Evolutionary conservation across 108 stramenopile genomes (phyloP).

Genomic region (Pseudonitzschia delicatissima): DNA sequence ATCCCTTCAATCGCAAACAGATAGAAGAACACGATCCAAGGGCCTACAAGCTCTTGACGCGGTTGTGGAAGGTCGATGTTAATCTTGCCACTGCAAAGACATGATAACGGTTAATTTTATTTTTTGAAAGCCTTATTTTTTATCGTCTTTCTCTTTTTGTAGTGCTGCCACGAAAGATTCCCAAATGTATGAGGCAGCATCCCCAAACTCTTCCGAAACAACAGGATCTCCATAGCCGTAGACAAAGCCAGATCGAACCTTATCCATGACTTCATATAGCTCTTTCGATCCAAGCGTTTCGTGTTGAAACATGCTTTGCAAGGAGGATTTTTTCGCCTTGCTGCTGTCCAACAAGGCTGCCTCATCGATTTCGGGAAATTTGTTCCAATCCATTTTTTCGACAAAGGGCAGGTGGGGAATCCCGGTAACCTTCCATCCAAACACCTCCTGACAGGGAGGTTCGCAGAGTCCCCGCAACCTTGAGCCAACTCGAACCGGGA

Average conservation of each 20-base stretch:
- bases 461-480: conserved; percentile 49
- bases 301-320: conserved; percentile 13
- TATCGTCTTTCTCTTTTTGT: background rate
- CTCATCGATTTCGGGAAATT: conserved; percentile 48
- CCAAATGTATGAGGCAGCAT: conserved; percentile 34
- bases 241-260: conserved; percentile 38
- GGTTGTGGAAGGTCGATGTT: conserved; percentile 62
- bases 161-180: conserved; percentile 19
- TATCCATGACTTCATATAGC: no score
- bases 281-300: conserved; percentile 2
- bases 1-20: conserved; percentile 76
- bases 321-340: background rate
- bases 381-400: conserved; percentile 27
- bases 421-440: conserved; percentile 38
- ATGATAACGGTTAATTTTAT: background rate
- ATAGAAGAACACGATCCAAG: conserved; percentile 83
- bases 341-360: conserved; percentile 12
- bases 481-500: conserved; percentile 43
- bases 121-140: background rate
- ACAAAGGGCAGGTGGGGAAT: conserved; percentile 41
- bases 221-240: conserved; percentile 57
- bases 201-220: conserved; percentile 35
- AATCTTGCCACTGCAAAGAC: background rate
- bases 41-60: conserved; percentile 63
- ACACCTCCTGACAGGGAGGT: conserved; percentile 37